Base-by-base conservation (phyloP, 768 basidiomycete genomes). In the Trametes cingulata region DNA sequence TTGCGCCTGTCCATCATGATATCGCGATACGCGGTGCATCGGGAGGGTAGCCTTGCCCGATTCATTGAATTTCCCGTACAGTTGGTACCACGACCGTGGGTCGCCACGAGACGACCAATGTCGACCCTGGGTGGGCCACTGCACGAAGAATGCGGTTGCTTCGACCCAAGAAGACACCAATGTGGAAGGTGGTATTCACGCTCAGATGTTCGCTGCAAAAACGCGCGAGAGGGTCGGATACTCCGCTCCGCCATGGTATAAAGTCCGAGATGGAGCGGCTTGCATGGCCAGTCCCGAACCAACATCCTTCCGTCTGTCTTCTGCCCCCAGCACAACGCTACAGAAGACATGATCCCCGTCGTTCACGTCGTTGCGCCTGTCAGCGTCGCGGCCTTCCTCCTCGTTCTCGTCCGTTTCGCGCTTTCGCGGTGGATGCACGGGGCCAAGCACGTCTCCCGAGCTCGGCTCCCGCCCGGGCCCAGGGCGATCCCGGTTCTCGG, bases 391-490 rank as follows among this genome's bases (percentile, higher is more conserved):
- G 57, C 56, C 25, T 51, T 61, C 36, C 45, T 68, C 25, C 52
- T 69, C 46, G 60, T 63, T 24, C 46, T 63, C 45, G 22, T 46
- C n/a, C 61, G 61, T 29, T 25, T 63, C 13, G 56, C 48, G 27
- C 24, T 52, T 25, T 54, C 56, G 22, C 47, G 46, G 10, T 20
- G 39, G 39, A 33, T 50, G 7, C 52, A 41, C 33, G 46, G 22
- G 12, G 19, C 46, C 17, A 54, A 54, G 40, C 61, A 36, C 42
- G 57, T 48, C 40, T n/a, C 35, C 48, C 40, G 29, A 42, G 39
- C 53, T 60, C 61, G 45, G 47, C 55, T 67, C 6, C 73, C 73
- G 3, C 73, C 73, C 17, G 73, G 73, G 3, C 73, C 73, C 17
- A 59, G 4, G 5, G 60, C 66, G 10, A 52, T 72, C n/a, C 73